phyloP scores from a whole-genome alignment of 1,284 basidiomycete genomes.

The Coniophora puteana region DNA sequence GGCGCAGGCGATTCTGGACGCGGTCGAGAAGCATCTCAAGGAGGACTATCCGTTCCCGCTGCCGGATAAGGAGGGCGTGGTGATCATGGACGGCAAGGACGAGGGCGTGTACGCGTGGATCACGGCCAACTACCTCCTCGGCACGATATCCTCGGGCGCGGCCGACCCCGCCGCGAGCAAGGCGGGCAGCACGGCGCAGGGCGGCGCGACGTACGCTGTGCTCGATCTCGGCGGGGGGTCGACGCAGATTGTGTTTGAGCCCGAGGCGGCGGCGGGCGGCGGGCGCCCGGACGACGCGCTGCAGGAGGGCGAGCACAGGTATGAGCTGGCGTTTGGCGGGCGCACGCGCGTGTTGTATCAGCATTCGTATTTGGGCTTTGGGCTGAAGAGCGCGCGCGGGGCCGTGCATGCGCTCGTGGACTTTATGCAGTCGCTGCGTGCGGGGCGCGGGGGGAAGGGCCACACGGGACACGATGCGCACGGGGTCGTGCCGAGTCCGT shows the following conservation, averaged over 20 bases:
- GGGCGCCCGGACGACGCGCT: slow-evolving; percentile 45
- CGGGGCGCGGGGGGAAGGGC: slow-evolving; percentile 5
- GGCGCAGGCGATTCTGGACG: slow-evolving; percentile 74
- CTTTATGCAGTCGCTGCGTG: slow-evolving; percentile 68
- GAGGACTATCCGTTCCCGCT: slow-evolving; percentile 75
- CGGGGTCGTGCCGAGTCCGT: slow-evolving; percentile 59
- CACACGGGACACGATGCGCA: slow-evolving; percentile 12
- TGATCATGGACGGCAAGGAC: slow-evolving; percentile 95
- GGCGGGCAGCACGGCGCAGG: too few relatives aligned
- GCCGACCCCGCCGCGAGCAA: too few relatives aligned
- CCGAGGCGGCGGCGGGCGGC: slow-evolving; percentile 52
- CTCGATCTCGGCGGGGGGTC: slow-evolving; percentile 96
- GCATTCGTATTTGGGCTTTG: slow-evolving; percentile 96
- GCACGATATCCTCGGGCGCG: slow-evolving; percentile 71
- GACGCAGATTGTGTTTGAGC: slow-evolving; percentile 98
- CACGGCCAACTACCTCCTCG: slow-evolving; percentile 91
- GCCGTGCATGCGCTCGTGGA: slow-evolving; percentile 88
- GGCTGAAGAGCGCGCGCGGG: slow-evolving; percentile 86
- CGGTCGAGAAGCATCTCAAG: slow-evolving; percentile 67
- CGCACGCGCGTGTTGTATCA: slow-evolving; percentile 79
- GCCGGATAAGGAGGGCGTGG: slow-evolving; percentile 60
- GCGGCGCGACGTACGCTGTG: slow-evolving; percentile 78
- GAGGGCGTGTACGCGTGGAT: slow-evolving; percentile 99
- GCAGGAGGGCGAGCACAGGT: slow-evolving; percentile 91
- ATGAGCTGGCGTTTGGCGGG: slow-evolving; percentile 78